Evolutionary conservation across 495 filamentous ascomycete genomes (phyloP), one percentile per base, ranked within the genome.

Genomic region (Penicillium paxilli): DNA sequence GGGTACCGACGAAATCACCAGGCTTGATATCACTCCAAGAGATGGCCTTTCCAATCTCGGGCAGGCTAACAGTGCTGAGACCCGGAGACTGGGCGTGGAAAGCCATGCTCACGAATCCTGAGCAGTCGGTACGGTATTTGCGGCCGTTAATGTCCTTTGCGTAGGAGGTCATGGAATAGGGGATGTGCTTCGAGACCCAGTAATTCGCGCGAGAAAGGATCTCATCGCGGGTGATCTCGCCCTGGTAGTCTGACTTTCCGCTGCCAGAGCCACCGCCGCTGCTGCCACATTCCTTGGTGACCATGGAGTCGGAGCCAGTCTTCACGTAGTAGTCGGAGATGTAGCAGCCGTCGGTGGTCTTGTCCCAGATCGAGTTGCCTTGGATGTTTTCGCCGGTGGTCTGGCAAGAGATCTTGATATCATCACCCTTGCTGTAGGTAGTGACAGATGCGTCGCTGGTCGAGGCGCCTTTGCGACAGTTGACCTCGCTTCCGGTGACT

Each of bases 241-340:
- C 54, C 17, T 57, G 14, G 49, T 57, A 57, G 44, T 48, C 51
- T n/a, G 54, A 57, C 48, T 24, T 35, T 24, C 48, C 54, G 23
- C 26, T 24, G 20, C 54, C 54, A 37, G 54, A 52, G 42, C 54
- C 52, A 16, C 54, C 54, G 26, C 48, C 49, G 12, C 54, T 49
- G 26, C 48, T 44, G 12, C 48, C 23, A 33, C 54, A 57, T 14
- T 52, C 44, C 32, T 52, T 35, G 33, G 48, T 51, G 32, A 57
- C 54, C 54, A 57, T 57, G 48, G 48, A 35, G 33, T 38, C 38
- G 0, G 54, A 57, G 49, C 48, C 54, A 12, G 54, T 57, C 48
- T 57, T 57, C 33, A 57, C 54, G 20, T 57, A 57, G 48, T 52
- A 57, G 54, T 57, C 54, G 48, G 54, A 30, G 16, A 57, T 49